Evolutionary conservation across 129 eudicot species (phyloP), one percentile per base, ranked within the genome.

Genomic region (Lactuca sativa): DNA sequence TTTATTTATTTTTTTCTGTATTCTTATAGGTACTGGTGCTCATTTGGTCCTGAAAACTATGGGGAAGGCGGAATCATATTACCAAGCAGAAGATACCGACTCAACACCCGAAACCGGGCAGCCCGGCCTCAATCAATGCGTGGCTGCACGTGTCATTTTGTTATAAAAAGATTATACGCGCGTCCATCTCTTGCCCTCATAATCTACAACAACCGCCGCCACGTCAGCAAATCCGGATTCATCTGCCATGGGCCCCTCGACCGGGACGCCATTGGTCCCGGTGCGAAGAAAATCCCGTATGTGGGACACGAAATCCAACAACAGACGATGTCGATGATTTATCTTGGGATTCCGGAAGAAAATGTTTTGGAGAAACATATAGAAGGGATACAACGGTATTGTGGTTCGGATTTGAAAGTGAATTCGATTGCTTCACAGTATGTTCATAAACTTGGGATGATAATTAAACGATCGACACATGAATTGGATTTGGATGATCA

Each of bases 51-150:
- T 30, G 98, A 93, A 75, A 85, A 93, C 59, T 87, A 93, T 15
- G 98, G 98, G 33, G 99, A 95, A 82, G 97, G 97, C 56, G 99
- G 99, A 25, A 79, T 79, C 66, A 80, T 87, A 77, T 78, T 95
- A 60, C 99, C 97, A 62, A 95, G 99, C 64, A 80, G 97, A 82
- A 88, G 84, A 73, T 95, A 83, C 73, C 81, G 99, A 53, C 85
- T 95, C 32, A 95, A 95, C 77, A 95, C 99, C 31, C 88, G 99
- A 76, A 95, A 95, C 58, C 99, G 99, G 71, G 99, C 97, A 21
- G 89, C 99, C 64, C 86, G 95, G 75, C 99, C 99, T 52, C 99
- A 95, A 55, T 95, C 99, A 13, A 95, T 95, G 99, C 77, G 99
- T 30, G 99, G 99, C 11, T 95, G 99, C 69, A 82, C 84, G 12